Evolutionary conservation across 2,329 filamentous ascomycete species (phyloP).

Genomic region (Fusarium mangiferae): DNA sequence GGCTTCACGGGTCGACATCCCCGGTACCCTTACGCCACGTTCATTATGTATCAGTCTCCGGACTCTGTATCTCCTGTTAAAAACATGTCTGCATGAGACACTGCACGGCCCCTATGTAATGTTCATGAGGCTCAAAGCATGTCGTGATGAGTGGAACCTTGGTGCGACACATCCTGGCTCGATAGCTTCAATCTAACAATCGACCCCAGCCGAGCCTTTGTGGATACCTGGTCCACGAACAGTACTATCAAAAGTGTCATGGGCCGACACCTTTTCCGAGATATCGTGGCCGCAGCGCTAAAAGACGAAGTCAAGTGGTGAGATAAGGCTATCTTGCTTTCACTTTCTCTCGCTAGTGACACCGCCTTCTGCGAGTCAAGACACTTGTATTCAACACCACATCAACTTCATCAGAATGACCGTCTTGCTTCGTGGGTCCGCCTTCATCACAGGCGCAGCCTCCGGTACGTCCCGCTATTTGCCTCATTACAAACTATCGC

Average conservation of each 20-base stretch:
- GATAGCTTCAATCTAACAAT: conserved; percentile 30
- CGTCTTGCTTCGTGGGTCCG: conserved; percentile 55
- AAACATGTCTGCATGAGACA: not conserved
- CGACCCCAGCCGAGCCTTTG: conserved; percentile 8
- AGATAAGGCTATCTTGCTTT: not conserved
- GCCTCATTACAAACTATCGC: not conserved
- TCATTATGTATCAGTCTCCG: not conserved
- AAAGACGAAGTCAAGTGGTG: not conserved
- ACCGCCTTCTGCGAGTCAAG: not conserved
- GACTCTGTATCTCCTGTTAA: not conserved
- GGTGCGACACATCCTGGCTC: conserved; percentile 24
- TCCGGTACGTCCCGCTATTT: conserved; percentile 51
- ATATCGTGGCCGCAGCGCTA: not conserved
- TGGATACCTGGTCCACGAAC: conserved; percentile 17
- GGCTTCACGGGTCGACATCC: not conserved
- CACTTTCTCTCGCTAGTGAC: not conserved
- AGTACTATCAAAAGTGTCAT: not conserved
- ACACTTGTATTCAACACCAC: not conserved
- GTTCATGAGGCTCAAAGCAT: conserved; percentile 32
- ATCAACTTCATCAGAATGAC: conserved; percentile 45
- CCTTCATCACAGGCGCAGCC: conserved; percentile 60
- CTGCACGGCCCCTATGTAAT: not conserved
- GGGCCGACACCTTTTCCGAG: conserved; percentile 11
- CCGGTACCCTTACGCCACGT: not conserved
- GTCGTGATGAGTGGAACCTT: conserved; percentile 35